These are phyloP conservation scores for Neonectria faginata DNA, from an alignment of 2,329 filamentous ascomycete species.

Conservation along the genomic window DNA sequence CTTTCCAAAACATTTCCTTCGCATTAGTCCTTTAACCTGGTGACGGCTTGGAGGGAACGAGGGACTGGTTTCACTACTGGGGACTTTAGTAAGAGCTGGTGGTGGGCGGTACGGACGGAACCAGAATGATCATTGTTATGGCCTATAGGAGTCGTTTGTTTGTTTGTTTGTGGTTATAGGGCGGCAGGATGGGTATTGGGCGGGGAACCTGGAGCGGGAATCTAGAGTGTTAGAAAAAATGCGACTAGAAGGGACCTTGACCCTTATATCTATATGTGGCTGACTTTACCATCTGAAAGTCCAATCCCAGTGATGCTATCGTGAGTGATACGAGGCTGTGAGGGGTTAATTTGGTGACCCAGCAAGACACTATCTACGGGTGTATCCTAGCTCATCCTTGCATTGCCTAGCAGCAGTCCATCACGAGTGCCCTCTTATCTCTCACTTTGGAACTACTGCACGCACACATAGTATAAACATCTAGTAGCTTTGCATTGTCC, in stretches of 20 bases:
- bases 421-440: neutral
- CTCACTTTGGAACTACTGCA: neutral
- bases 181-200: constrained; percentile 26
- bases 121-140: constrained; percentile 41
- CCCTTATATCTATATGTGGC: constrained; percentile 15
- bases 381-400: neutral
- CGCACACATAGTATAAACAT: neutral
- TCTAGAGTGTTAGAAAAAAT: constrained; percentile 49
- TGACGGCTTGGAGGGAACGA: constrained; percentile 11
- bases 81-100: constrained; percentile 11
- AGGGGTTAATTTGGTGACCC: neutral
- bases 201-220: constrained; percentile 32
- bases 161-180: constrained; percentile 12
- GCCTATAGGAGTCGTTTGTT: constrained; percentile 14
- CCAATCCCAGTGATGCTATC: neutral
- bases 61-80: constrained; percentile 18
- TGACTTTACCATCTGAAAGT: neutral
- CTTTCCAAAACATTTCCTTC: constrained; percentile 27
- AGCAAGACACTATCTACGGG: neutral
- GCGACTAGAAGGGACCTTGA: constrained; percentile 34
- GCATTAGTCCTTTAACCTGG: constrained; percentile 14
- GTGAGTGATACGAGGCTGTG: constrained; percentile 1
- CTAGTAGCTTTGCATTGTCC: neutral
- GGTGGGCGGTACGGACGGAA: constrained; percentile 31
- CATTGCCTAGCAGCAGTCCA: neutral